These are phyloP conservation scores for Ganoderma lucidum DNA, from an alignment of 1,284 basidiomycete species.

Conservation along the genomic window DNA sequence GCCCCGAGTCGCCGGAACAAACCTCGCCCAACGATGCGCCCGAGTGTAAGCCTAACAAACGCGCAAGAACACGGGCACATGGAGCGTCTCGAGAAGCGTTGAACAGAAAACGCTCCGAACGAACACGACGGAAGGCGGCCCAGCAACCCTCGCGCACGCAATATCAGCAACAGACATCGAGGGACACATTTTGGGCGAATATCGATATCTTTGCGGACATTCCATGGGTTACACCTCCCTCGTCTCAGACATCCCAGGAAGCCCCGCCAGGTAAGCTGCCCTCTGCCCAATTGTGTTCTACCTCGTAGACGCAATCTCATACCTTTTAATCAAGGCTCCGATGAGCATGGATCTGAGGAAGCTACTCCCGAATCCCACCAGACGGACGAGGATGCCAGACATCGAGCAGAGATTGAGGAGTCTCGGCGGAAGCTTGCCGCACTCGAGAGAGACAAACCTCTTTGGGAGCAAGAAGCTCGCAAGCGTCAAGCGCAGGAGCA, in stretches of 20 bases:
- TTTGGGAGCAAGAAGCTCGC: slow-evolving; percentile 64
- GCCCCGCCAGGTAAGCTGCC: slow-evolving; percentile 9
- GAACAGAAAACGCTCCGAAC: slow-evolving; percentile 48
- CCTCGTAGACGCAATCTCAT: not conserved
- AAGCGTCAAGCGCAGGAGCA: slow-evolving; percentile 54
- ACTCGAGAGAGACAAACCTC: slow-evolving; percentile 67
- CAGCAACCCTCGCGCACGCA: slow-evolving; percentile 40
- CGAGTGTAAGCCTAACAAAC: slow-evolving; percentile 24
- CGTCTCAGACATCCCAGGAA: slow-evolving; percentile 18
- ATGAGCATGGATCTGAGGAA: slow-evolving; percentile 2
- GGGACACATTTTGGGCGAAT: slow-evolving; percentile 47
- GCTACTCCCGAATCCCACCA: slow-evolving; percentile 13
- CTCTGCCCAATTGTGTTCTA: not conserved
- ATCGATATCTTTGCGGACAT: slow-evolving; percentile 47
- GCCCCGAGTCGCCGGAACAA: slow-evolving; percentile 10
- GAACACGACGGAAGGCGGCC: slow-evolving; percentile 39
- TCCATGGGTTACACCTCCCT: slow-evolving; percentile 19
- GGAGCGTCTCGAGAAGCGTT: slow-evolving; percentile 47
- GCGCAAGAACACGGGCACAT: slow-evolving; percentile 39
- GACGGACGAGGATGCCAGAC: slow-evolving; percentile 46
- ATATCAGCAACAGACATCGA: not conserved
- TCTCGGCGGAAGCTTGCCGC: slow-evolving; percentile 74
- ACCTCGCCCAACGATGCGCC: not conserved
- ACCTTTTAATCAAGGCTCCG: not conserved
- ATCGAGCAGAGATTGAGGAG: slow-evolving; percentile 61